Conservation (phyloP, 23 red algal species). For the Gracilariopsis chorda region DNA sequence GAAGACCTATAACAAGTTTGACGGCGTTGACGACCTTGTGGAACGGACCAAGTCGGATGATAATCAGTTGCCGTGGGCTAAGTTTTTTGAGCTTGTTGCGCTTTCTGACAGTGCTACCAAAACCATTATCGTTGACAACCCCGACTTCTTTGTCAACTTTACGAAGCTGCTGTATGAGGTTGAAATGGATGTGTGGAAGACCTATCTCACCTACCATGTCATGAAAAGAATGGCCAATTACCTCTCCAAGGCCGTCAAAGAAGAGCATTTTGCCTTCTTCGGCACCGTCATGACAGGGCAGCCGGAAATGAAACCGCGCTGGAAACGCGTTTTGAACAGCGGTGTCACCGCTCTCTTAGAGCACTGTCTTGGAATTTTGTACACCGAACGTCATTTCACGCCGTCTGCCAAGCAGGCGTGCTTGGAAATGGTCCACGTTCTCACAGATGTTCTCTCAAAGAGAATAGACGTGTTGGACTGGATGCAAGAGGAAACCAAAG, state of each 20-base stretch:
- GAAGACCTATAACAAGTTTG: constrained; percentile 75
- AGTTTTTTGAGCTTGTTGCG: constrained; percentile 45
- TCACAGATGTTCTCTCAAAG: constrained; percentile 34
- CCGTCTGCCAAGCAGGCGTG: constrained; percentile 53
- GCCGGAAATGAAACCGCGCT: constrained; percentile 59
- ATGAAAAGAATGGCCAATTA: constrained; percentile 31
- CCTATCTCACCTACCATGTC: constrained; percentile 54
- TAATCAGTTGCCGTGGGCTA: constrained; percentile 29
- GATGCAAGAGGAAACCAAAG: constrained; percentile 74
- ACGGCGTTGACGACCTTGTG: constrained; percentile 28
- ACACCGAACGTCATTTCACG: constrained; percentile 57
- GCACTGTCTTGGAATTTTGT: constrained; percentile 61
- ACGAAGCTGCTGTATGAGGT: constrained; percentile 34
- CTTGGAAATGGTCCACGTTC: constrained; percentile 57
- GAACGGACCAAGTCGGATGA: not conserved
- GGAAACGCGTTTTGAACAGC: constrained; percentile 61
- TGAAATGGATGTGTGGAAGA: constrained; percentile 6
- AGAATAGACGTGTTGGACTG: constrained; percentile 54
- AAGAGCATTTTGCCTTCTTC: constrained; percentile 63
- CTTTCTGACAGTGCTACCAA: constrained; percentile 11
- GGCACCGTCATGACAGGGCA: constrained; percentile 68
- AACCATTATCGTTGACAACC: constrained; percentile 63
- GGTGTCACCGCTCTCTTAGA: constrained; percentile 42
- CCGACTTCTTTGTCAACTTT: constrained; percentile 36
- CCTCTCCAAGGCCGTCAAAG: not conserved